phyloP scores from a whole-genome alignment of 306 rosid genomes.

The Vicia sativa region DNA sequence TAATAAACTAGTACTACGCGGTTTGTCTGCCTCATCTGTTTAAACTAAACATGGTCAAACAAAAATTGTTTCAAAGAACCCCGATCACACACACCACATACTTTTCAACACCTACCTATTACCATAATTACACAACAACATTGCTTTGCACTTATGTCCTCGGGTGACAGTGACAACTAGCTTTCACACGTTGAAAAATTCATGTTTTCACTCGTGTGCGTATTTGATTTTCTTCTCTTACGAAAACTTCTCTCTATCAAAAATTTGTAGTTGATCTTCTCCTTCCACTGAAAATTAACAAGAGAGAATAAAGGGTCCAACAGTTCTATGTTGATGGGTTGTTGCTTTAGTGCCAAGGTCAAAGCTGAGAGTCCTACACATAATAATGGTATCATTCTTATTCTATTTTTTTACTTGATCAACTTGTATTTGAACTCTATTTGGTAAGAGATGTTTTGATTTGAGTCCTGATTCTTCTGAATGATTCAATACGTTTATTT shows the following conservation, averaged over 20 bases:
- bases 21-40: no score
- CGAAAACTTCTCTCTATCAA: conserved; percentile 22
- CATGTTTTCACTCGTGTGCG: conserved; percentile 48
- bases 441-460: conserved; percentile 18
- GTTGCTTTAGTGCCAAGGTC: conserved; percentile 75
- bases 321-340: conserved; percentile 65
- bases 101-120: conserved; percentile 6
- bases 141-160: conserved; percentile 25
- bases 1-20: no score
- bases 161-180: conserved; percentile 54
- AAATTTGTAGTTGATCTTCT: not conserved
- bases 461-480: conserved; percentile 2
- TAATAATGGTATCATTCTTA: conserved; percentile 51
- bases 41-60: conserved; percentile 36
- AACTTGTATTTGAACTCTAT: conserved; percentile 9
- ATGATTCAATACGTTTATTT: conserved; percentile 17
- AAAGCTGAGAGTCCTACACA: conserved; percentile 91
- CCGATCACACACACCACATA: conserved; percentile 22
- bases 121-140: not conserved
- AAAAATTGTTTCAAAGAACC: conserved; percentile 32
- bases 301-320: conserved; percentile 13
- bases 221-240: conserved; percentile 31
- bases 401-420: conserved; percentile 24
- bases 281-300: conserved; percentile 23
- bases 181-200: conserved; percentile 37